Evolutionary conservation across 495 filamentous ascomycete genomes (phyloP).

Genomic region (Tetracladium setigerum): DNA sequence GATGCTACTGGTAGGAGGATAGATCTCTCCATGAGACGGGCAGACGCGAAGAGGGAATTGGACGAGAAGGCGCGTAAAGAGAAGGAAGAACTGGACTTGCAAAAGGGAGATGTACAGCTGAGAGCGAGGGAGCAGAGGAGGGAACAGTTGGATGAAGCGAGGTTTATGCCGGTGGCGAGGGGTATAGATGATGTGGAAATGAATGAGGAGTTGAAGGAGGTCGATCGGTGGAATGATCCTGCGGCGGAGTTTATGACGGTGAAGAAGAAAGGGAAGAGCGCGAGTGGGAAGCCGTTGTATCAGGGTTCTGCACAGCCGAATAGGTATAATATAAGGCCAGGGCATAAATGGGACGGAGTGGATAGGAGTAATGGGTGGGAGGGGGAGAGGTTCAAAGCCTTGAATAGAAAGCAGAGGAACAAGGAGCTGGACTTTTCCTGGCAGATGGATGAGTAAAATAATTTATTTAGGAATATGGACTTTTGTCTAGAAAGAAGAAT

Average conservation of each 20-base stretch:
- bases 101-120: slow-evolving; percentile 81
- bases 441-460: slow-evolving; percentile 70
- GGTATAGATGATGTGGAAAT: slow-evolving; percentile 72
- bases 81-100: slow-evolving; percentile 49
- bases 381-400: slow-evolving; percentile 83
- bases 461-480: no score
- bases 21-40: slow-evolving; percentile 82
- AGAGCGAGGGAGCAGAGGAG: slow-evolving; percentile 39
- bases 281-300: slow-evolving; percentile 67
- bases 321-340: slow-evolving; percentile 87
- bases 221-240: slow-evolving; percentile 87
- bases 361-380: slow-evolving; percentile 93
- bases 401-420: slow-evolving; percentile 65
- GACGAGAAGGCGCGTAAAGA: slow-evolving; percentile 64
- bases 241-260: slow-evolving; percentile 69
- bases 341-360: slow-evolving; percentile 95
- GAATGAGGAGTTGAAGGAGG: slow-evolving; percentile 72
- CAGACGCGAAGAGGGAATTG: slow-evolving; percentile 67
- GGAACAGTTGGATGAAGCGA: slow-evolving; percentile 66
- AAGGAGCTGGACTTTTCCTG: slow-evolving; percentile 83
- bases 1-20: slow-evolving; percentile 89
- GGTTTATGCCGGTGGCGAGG: slow-evolving; percentile 70
- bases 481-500: no score
- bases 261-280: slow-evolving; percentile 34
- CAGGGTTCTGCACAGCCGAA: slow-evolving; percentile 76